These are phyloP conservation scores for Starmerella floris DNA, from an alignment of 805 yeast genomes.

Conservation along the genomic window DNA sequence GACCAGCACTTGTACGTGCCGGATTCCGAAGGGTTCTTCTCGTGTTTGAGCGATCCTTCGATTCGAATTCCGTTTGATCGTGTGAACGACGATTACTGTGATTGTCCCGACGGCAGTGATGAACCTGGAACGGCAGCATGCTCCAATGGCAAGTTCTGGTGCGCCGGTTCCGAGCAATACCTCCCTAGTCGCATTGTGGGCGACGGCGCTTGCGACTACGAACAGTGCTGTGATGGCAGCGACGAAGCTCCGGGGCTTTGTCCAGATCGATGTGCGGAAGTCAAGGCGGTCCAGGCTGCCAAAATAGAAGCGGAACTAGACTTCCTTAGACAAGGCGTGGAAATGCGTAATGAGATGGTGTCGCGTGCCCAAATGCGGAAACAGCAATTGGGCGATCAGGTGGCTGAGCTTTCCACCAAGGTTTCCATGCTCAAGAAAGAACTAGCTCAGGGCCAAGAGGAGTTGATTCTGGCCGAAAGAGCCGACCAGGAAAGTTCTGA, in stretches of 20 bases:
- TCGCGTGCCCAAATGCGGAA: constrained; percentile 20
- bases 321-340: constrained; percentile 27
- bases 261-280: constrained; percentile 41
- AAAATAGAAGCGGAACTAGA: constrained; percentile 12
- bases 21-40: constrained; percentile 43
- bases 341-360: constrained; percentile 26
- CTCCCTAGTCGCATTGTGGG: constrained; percentile 58
- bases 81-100: constrained; percentile 83
- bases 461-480: constrained; percentile 23
- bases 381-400: constrained; percentile 3
- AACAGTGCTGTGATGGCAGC: constrained; percentile 83
- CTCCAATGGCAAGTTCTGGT: constrained; percentile 44
- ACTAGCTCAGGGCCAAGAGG: constrained; percentile 23
- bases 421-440: constrained; percentile 3
- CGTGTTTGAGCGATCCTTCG: constrained; percentile 56
- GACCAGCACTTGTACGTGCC: constrained; percentile 35
- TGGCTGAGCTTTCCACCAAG: constrained; percentile 1
- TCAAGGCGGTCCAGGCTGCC: constrained; percentile 32
- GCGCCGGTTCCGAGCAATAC: constrained; percentile 52
- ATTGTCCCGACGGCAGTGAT: constrained; percentile 95
- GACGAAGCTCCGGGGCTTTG: constrained; percentile 56
- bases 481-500: constrained; percentile 5
- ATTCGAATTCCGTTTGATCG: constrained; percentile 45
- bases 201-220: constrained; percentile 89
- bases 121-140: constrained; percentile 95